Percentiles rank a stretch among this genome's conserved stretches.
These are phyloP conservation scores for Eimeria acervulina DNA, from an alignment of 169 alveolate species.

Conservation along the genomic window DNA sequence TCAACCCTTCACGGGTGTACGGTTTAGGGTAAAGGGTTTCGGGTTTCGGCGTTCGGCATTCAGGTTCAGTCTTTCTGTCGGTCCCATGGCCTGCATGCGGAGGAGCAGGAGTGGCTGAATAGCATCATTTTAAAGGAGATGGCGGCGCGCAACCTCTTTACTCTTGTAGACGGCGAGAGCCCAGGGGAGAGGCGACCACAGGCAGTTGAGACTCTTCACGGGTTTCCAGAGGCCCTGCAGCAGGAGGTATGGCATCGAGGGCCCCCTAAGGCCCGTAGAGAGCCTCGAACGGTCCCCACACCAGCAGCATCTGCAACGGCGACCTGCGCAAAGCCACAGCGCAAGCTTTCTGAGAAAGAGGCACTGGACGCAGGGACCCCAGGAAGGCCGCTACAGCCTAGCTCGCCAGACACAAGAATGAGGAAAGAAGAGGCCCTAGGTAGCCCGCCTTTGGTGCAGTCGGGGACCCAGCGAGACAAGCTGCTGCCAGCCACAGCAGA, in stretches of 20 bases:
- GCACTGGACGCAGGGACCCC: neutral
- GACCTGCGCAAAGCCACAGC: neutral
- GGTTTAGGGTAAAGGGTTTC: neutral
- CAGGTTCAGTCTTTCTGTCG: constrained; percentile 74
- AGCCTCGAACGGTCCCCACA: neutral
- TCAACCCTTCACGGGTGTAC: neutral
- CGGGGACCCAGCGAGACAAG: neutral
- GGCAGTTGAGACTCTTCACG: neutral
- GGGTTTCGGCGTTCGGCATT: neutral
- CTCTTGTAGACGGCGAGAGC: constrained; percentile 25
- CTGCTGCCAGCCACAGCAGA: neutral
- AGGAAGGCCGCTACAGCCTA: neutral
- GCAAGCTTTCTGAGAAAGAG: neutral
- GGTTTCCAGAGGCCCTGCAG: neutral
- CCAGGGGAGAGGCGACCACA: constrained; percentile 3
- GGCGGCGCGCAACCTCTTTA: constrained; percentile 64
- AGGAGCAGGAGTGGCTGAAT: constrained; percentile 79
- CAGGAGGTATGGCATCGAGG: neutral
- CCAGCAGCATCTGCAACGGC: neutral
- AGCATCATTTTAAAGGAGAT: constrained; percentile 69
- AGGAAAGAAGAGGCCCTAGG: too few species aligned
- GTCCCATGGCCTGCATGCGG: constrained; percentile 71
- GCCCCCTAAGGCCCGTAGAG: neutral
- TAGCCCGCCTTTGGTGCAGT: neutral
- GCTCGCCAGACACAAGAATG: neutral